Conservation (phyloP, 208 protist species). For the Trypanosoma brucei region DNA sequence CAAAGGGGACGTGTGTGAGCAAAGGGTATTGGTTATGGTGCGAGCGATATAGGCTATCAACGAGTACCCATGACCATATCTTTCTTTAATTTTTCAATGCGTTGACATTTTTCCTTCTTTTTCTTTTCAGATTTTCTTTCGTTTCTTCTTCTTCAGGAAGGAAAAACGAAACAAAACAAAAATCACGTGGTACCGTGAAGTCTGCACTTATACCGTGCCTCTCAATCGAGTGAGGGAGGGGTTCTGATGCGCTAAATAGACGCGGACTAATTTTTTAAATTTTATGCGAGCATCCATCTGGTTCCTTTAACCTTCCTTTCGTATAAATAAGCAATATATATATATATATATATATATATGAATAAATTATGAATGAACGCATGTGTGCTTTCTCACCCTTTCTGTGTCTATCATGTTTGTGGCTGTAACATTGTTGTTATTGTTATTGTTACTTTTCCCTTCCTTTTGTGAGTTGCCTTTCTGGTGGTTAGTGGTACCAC, state of each 20-base stretch:
- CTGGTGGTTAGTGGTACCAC: neutral
- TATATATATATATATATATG: too few species aligned
- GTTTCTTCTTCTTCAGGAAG: neutral
- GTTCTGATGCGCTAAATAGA: too few species aligned
- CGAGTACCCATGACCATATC: too few species aligned
- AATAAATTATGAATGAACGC: neutral
- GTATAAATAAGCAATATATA: neutral
- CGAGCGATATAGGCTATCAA: too few species aligned
- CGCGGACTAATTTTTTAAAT: too few species aligned
- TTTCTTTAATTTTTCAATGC: too few species aligned
- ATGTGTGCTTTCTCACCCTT: constrained; percentile 7
- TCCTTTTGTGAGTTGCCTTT: neutral
- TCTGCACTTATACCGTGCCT: too few species aligned
- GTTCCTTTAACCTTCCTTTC: too few species aligned
- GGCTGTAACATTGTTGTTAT: constrained; percentile 1
- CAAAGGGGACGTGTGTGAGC: too few species aligned
- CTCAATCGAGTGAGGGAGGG: too few species aligned
- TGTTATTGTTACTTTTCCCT: constrained; percentile 4
- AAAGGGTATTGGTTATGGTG: too few species aligned
- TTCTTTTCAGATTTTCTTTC: neutral
- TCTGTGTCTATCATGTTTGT: constrained; percentile 1
- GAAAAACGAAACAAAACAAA: constrained; percentile 6
- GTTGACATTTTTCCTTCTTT: neutral
- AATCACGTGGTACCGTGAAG: neutral
- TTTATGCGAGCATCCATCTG: too few species aligned